phyloP scores from a whole-genome alignment of 169 alveolate genomes.

The Babesia sp. region DNA sequence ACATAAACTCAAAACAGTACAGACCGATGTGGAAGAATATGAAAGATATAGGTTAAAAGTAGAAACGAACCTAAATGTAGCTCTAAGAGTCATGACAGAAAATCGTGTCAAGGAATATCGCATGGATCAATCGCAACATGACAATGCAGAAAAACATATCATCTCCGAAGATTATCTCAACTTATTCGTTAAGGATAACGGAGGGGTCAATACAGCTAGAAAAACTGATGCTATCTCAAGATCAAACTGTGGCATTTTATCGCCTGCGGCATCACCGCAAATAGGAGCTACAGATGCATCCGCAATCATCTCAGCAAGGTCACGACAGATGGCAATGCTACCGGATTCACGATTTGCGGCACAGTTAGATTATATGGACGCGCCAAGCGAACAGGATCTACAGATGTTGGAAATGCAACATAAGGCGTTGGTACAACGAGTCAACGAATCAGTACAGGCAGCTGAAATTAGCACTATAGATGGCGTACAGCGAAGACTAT shows the following conservation, averaged over 20 bases:
- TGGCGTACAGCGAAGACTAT: conserved; percentile 54
- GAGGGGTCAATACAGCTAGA: not conserved
- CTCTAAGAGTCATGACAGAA: conserved; percentile 41
- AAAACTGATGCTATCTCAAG: not conserved
- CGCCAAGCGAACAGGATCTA: conserved; percentile 4
- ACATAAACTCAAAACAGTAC: conserved; percentile 41
- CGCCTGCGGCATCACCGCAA: not conserved
- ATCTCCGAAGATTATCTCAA: conserved; percentile 19
- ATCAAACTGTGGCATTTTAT: not conserved
- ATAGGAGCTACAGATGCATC: not conserved
- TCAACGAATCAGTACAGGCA: conserved; percentile 39
- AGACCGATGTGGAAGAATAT: conserved; percentile 37
- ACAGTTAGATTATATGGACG: not conserved
- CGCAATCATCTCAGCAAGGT: not conserved
- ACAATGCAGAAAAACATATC: not conserved
- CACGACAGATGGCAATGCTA: not conserved
- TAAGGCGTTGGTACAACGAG: conserved; percentile 28
- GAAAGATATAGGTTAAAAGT: conserved; percentile 40
- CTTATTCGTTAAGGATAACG: not conserved
- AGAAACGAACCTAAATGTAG: conserved; percentile 28
- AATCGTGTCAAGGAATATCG: conserved; percentile 1
- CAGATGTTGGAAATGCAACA: conserved; percentile 40
- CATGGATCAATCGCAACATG: not conserved
- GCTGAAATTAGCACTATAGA: conserved; percentile 50
- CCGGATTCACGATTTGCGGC: not conserved